phyloP scores from a whole-genome alignment of 768 basidiomycete genomes.

The Austroboletus festivus region DNA sequence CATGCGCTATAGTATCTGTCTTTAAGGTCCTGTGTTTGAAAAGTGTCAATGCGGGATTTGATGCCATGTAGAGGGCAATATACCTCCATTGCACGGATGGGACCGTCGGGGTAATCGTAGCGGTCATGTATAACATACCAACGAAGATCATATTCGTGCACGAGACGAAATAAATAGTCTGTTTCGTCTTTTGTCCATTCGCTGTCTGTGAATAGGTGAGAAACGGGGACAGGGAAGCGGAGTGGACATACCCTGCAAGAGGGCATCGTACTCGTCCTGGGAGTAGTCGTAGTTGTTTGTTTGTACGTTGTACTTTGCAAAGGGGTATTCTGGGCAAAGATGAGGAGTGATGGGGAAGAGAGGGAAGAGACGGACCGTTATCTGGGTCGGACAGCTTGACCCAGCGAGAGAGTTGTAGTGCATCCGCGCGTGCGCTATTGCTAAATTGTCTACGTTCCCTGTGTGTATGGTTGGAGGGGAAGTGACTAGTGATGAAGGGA shows the following conservation, averaged over 20 bases:
- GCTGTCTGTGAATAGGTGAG: constrained; percentile 47
- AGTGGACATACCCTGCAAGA: constrained; percentile 59
- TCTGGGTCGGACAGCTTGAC: constrained; percentile 58
- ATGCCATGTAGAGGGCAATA: not conserved
- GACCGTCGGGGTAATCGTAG: constrained; percentile 68
- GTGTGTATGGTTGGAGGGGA: not conserved
- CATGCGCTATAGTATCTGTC: constrained; percentile 92
- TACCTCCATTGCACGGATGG: constrained; percentile 68
- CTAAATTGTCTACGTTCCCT: constrained; percentile 79
- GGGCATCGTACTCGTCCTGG: constrained; percentile 81
- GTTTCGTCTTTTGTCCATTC: constrained; percentile 95
- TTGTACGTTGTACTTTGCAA: constrained; percentile 79
- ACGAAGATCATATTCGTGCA: constrained; percentile 78
- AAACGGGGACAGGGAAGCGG: not conserved
- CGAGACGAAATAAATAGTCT: constrained; percentile 81
- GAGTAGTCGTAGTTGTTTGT: constrained; percentile 67
- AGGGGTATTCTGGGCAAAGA: constrained; percentile 60
- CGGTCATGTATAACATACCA: constrained; percentile 92
- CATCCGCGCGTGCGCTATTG: constrained; percentile 67
- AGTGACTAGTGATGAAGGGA: not conserved
- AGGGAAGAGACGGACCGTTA: constrained; percentile 42
- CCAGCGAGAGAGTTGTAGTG: constrained; percentile 82
- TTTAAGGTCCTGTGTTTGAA: constrained; percentile 70
- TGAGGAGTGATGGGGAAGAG: not conserved
- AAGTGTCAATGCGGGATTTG: not conserved